Base-by-base conservation (phyloP, 1,284 basidiomycete species). In the Leccinum discolor region DNA sequence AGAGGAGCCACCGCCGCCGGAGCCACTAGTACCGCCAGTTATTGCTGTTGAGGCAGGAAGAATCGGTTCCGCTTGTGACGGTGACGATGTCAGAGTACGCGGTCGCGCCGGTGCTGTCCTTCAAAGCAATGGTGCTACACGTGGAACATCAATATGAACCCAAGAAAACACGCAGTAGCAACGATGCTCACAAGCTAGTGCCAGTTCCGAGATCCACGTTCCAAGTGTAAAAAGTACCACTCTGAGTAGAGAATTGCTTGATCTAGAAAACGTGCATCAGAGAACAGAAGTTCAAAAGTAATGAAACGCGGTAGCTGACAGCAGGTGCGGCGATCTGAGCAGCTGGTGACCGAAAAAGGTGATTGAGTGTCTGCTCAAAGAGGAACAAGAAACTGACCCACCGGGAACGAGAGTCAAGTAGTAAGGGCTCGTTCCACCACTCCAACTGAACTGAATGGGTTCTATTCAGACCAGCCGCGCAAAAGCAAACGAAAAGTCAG, bases 51-150 rank as follows among this genome's bases (percentile, higher is more conserved):
- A 73, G 10, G 40, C 80, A 81, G 58, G 71, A 68, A 21, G 73
- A 73, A 66, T 80, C 78, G 14, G 78, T 66, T 50, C 86, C 81
- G 5, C 74, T n/a, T 66, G 79, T 73, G 65, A 93, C 78, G 2
- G 81, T 86, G 62, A 89, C 79, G 2, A 80, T 77, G 67, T 86
- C 85, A 11, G 86, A 85, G 80, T 83, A 93, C 4, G 82, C 84
- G 8, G 73, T 74, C 2, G 72, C 56, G 42, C 92, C 93, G 18
- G 84, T 85, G 68, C 74, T 77, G 71, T 94, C 93, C 76, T 86
- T 88, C 67, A 90, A 66, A 14, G 73, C 68, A 57, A 85, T 70
- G 14, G 83, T 84, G 69, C 90, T 91, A 64, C 47, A 63, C 5
- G n/a, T 63, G 4, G 47, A 11, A 60, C 54, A 40, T 67, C 3